Conservation (phyloP, 345 rosid genomes). For the Brassica juncea region DNA sequence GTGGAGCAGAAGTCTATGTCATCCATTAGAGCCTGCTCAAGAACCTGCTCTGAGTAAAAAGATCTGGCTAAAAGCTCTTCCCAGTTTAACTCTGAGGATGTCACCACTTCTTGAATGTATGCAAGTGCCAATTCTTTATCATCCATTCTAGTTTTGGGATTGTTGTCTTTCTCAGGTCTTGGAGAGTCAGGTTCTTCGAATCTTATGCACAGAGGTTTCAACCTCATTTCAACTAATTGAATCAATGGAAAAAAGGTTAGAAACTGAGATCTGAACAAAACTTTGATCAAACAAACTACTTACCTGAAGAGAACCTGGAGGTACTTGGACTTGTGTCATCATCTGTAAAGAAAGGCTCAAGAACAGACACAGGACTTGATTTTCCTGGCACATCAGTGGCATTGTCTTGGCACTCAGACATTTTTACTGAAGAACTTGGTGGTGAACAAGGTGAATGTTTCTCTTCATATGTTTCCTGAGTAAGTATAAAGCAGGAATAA, state of each 20-base stretch:
- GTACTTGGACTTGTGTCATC: constrained; percentile 67
- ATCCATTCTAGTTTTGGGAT: constrained; percentile 44
- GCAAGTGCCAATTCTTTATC: constrained; percentile 54
- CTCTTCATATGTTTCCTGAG: constrained; percentile 46
- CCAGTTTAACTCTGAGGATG: constrained; percentile 61
- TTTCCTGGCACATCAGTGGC: constrained; percentile 52
- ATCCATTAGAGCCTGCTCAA: constrained; percentile 56
- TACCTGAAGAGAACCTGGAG: constrained; percentile 62
- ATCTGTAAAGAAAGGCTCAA: constrained; percentile 67
- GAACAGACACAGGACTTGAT: constrained; percentile 90
- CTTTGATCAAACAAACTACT: background rate
- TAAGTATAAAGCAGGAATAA: constrained; percentile 15
- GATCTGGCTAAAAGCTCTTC: constrained; percentile 67
- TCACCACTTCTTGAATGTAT: constrained; percentile 58
- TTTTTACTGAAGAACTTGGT: constrained; percentile 46
- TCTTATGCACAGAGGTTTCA: constrained; percentile 63
- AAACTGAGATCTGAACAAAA: background rate
- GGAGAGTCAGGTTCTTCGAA: constrained; percentile 59
- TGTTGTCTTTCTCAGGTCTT: constrained; percentile 37
- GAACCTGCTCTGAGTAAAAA: constrained; percentile 62
- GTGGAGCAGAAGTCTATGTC: constrained; percentile 57
- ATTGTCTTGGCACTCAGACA: constrained; percentile 51
- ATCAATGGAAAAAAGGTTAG: constrained; percentile 39
- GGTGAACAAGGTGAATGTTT: constrained; percentile 45
- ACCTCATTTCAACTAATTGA: constrained; percentile 49